Evolutionary conservation across 2,329 filamentous ascomycete species (phyloP).

Genomic region (Aspergillus pseudotamarii): DNA sequence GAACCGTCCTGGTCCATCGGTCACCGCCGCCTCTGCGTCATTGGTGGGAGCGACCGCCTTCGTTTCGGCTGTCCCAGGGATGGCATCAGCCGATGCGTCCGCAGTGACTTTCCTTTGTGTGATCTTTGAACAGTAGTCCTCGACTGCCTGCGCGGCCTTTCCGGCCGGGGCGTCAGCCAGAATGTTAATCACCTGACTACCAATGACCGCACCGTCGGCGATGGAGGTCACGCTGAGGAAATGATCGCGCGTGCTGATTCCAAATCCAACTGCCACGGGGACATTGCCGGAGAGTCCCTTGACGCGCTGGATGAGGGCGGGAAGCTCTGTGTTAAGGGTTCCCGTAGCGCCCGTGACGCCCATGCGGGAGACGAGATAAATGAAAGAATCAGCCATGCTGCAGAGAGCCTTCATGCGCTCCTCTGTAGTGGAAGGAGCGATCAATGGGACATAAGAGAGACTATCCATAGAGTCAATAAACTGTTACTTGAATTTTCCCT

Average conservation of each 20-base stretch:
- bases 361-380: slow-evolving; percentile 94
- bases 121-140: slow-evolving; percentile 79
- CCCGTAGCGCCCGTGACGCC: slow-evolving; percentile 88
- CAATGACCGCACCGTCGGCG: slow-evolving; percentile 90
- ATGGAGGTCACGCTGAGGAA: slow-evolving; percentile 78
- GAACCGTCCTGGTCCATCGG: slow-evolving; percentile 67
- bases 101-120: slow-evolving; percentile 48
- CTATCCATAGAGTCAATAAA: slow-evolving; percentile 40
- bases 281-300: slow-evolving; percentile 85
- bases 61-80: not conserved
- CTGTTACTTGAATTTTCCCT: not conserved
- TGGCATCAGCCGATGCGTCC: slow-evolving; percentile 22
- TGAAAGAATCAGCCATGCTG: slow-evolving; percentile 92
- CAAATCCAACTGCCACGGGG: slow-evolving; percentile 88
- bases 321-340: slow-evolving; percentile 74
- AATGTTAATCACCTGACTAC: slow-evolving; percentile 84
- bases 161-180: slow-evolving; percentile 67
- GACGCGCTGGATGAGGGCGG: slow-evolving; percentile 75
- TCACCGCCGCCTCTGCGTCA: slow-evolving; percentile 42
- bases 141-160: slow-evolving; percentile 67
- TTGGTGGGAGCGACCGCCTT: not conserved
- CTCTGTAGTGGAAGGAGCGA: slow-evolving; percentile 87
- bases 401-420: slow-evolving; percentile 89
- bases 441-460: slow-evolving; percentile 88
- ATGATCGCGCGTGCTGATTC: slow-evolving; percentile 89